A percentile compares a stretch with the other conserved stretches of the same genome.
These are phyloP conservation scores for Venturia carpophila DNA, from an alignment of 2,329 filamentous ascomycete genomes.

Conservation along the genomic window DNA sequence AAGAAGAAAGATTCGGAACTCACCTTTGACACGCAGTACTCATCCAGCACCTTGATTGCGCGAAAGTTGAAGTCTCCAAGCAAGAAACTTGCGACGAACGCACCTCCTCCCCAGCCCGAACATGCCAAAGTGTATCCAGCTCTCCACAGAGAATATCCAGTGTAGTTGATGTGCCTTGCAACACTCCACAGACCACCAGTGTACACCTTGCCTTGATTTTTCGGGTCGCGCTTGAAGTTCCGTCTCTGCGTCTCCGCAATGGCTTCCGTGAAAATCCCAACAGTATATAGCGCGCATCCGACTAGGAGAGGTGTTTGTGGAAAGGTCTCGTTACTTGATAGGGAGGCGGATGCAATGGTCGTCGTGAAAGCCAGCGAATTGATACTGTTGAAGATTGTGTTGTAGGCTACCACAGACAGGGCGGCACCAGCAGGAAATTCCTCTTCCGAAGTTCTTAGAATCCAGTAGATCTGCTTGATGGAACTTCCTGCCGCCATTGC, in stretches of 20 bases:
- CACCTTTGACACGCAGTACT: conserved; percentile 36
- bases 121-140: conserved; percentile 41
- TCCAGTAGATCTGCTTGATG: conserved; percentile 52
- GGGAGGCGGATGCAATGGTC: conserved; percentile 40
- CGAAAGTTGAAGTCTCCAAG: conserved; percentile 39
- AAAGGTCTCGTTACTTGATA: conserved; percentile 31
- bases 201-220: conserved; percentile 46
- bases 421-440: conserved; percentile 41
- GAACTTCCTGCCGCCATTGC: conserved; percentile 46
- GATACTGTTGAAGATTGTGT: conserved; percentile 47
- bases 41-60: conserved; percentile 41
- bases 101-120: conserved; percentile 42
- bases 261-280: conserved; percentile 49
- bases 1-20: neutral
- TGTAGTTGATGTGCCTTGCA: conserved; percentile 49
- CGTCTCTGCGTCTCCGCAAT: conserved; percentile 50
- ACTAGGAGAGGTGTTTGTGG: conserved; percentile 39
- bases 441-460: conserved; percentile 41
- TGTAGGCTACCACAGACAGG: conserved; percentile 42
- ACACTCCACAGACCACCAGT: conserved; percentile 42
- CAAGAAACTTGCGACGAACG: conserved; percentile 35
- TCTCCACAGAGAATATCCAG: conserved; percentile 46
- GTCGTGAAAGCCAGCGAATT: conserved; percentile 49
- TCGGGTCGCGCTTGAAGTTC: conserved; percentile 43
- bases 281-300: conserved; percentile 43